A percentile compares a stretch with the other conserved stretches of the same genome.
Evolutionary conservation across 257 asterid genomes (phyloP).

Genomic region (Coffea eugenioides): DNA sequence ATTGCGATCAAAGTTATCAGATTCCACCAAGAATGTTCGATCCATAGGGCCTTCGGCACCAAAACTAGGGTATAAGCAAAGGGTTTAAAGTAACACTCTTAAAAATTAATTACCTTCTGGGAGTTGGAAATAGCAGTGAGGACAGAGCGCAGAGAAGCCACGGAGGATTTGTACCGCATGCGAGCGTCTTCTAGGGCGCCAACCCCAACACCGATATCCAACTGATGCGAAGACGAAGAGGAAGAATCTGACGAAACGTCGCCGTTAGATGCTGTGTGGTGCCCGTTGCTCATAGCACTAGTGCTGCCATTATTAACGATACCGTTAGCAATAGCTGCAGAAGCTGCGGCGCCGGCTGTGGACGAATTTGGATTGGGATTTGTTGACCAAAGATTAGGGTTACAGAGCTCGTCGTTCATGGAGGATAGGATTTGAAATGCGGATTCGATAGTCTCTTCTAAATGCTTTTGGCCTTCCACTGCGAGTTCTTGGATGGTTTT

Average conservation of each 20-base stretch:
- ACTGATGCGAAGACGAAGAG: conserved; percentile 48
- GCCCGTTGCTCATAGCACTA: conserved; percentile 28
- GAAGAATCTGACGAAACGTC: conserved; percentile 61
- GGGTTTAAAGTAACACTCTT: no score
- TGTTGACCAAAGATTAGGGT: conserved; percentile 79
- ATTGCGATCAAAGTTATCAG: neutral
- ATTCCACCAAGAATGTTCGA: no score
- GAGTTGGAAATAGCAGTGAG: conserved; percentile 57
- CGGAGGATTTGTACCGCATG: conserved; percentile 65
- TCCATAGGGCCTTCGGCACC: no score
- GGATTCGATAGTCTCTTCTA: conserved; percentile 69
- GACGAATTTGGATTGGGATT: conserved; percentile 14
- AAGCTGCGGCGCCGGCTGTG: conserved; percentile 5
- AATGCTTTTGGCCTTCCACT: conserved; percentile 62
- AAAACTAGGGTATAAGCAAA: no score
- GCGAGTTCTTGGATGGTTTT: conserved; percentile 55
- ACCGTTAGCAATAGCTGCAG: conserved; percentile 2
- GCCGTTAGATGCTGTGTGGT: conserved; percentile 43
- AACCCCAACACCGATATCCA: conserved; percentile 77
- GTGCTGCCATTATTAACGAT: conserved; percentile 7
- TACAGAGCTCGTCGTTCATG: conserved; percentile 90
- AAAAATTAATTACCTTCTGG: conserved; percentile 48
- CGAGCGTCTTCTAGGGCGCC: conserved; percentile 93
- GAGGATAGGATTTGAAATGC: conserved; percentile 73
- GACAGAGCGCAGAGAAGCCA: conserved; percentile 65